Evolutionary conservation across 257 asterid species (phyloP), one percentile per base, ranked within the genome.

Genomic region (Gentiana straminea): DNA sequence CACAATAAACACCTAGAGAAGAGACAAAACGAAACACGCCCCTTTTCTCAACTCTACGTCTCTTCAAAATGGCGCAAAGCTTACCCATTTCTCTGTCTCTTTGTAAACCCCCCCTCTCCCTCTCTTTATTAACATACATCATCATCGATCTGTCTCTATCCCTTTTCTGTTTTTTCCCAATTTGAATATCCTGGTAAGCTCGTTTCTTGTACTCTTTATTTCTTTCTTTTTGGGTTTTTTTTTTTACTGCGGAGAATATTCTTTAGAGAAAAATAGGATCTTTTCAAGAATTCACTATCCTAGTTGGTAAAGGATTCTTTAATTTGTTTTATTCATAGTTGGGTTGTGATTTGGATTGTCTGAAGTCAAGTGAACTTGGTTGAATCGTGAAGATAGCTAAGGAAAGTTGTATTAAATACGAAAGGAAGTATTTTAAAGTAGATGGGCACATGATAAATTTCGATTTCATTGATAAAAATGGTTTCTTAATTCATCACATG

Each of bases 31-130:
- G 49, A 35, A 52, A 51, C 13, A 2, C 15, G 35, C 35, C 32
- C 54, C 35, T 63, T 63, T 51, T 62, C 47, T 55, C 57, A 35
- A 76, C 62, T 74, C 68, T 60, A 68, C 72, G 64, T 58, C 63
- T 69, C 70, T 66, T 69, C 65, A 35, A 13, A 44, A 66, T 66
- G 60, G 55, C 34, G 57, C 71, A 51, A 52, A 35, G 39, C 33
- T 10, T n/a, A 34, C 48, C 35, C 24, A 35, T 13, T 41, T 24
- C 24, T 49, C 55, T 49, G 54, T 47, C 10, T 59, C 49, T 59
- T 34, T 48, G 15, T 59, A 12, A 50, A 50, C 54, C 0, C 7
- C 7, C 34, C 33, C 32, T n/a, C 24, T 4, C 46, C 46, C 46
- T 41, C 24, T 24, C 46, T 46, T 62, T 8, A 57, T 57, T 36